Conservation (phyloP, 805 yeast genomes). For the Candida namnaoensis region DNA sequence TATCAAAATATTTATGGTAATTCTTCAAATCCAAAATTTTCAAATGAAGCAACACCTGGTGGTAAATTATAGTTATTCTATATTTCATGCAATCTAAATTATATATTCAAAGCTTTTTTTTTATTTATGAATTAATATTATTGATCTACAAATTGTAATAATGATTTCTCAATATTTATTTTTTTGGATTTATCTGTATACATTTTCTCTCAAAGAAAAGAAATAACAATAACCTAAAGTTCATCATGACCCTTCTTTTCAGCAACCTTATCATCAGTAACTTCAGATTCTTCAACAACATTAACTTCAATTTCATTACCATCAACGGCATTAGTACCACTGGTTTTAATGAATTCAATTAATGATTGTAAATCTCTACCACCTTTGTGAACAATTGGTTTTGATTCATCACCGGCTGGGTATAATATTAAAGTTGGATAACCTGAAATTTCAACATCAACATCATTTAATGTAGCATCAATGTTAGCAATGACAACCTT, state of each 20-base stretch:
- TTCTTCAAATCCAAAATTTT: not conserved
- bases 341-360: conserved; percentile 59
- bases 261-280: conserved; percentile 2
- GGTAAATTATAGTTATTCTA: conserved; percentile 25
- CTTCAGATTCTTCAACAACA: conserved; percentile 9
- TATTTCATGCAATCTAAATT: too few relatives aligned
- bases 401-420: conserved; percentile 74
- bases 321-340: conserved; percentile 58
- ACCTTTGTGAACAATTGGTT: conserved; percentile 60
- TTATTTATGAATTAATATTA: too few relatives aligned
- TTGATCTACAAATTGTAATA: too few relatives aligned
- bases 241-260: conserved; percentile 6
- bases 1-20: conserved; percentile 15
- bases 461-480: conserved; percentile 88
- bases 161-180: too few relatives aligned
- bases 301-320: conserved; percentile 26
- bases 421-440: conserved; percentile 89
- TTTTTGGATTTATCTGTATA: too few relatives aligned
- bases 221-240: too few relatives aligned
- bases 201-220: too few relatives aligned
- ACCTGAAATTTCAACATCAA: conserved; percentile 73
- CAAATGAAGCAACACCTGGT: conserved; percentile 26
- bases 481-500: conserved; percentile 75
- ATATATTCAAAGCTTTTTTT: too few relatives aligned
- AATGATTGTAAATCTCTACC: conserved; percentile 68